Evolutionary conservation across 2,329 filamentous ascomycete species (phyloP).

Genomic region (Cordyceps militaris): DNA sequence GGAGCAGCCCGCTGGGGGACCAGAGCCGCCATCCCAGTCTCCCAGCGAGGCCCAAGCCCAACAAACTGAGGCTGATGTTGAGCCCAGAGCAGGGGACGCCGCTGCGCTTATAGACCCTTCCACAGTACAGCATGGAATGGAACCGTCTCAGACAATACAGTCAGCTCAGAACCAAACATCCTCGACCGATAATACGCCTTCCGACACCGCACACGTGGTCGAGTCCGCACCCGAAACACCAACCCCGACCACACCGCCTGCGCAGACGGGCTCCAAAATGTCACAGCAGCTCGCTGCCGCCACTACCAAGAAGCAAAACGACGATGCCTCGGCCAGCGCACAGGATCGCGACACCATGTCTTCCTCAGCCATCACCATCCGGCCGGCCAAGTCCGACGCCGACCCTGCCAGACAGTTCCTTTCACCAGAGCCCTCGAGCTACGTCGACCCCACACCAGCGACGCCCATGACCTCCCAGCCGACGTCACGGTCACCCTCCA

Average conservation of each 20-base stretch:
- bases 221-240: not conserved
- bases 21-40: slow-evolving; percentile 1
- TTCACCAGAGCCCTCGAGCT: slow-evolving; percentile 39
- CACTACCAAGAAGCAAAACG: not conserved
- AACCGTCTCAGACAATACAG: not conserved
- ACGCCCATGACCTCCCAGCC: slow-evolving; percentile 49
- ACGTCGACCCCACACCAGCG: slow-evolving; percentile 52
- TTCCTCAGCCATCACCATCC: slow-evolving; percentile 43
- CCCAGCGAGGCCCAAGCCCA: not conserved
- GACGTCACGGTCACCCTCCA: slow-evolving; percentile 52
- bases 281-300: not conserved
- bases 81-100: not conserved
- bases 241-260: slow-evolving; percentile 10
- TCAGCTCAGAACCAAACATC: not conserved
- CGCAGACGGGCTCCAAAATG: slow-evolving; percentile 2
- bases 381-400: slow-evolving; percentile 36
- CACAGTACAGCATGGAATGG: no score
- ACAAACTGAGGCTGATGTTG: not conserved
- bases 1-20: slow-evolving; percentile 7
- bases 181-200: not conserved
- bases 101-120: not conserved
- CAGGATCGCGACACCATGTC: slow-evolving; percentile 29
- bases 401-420: slow-evolving; percentile 35
- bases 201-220: not conserved
- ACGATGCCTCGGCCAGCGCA: not conserved